These are phyloP conservation scores for Boletus rufocinnamomeus DNA, from an alignment of 768 basidiomycete genomes.

Conservation along the genomic window DNA sequence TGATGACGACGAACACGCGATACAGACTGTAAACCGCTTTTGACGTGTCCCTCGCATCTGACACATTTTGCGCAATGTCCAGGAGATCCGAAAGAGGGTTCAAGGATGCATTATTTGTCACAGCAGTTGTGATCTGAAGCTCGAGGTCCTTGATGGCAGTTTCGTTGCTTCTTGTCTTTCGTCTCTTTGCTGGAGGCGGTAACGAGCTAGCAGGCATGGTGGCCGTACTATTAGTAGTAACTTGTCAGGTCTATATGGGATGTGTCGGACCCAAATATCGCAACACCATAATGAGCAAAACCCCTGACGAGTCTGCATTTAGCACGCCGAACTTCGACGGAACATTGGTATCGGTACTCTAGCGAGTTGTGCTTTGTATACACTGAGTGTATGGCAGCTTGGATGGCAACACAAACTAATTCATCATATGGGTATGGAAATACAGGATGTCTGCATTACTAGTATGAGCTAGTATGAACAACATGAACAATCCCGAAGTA, in stretches of 20 bases:
- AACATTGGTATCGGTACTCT: neutral
- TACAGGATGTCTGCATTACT: too few species aligned
- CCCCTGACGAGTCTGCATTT: too few species aligned
- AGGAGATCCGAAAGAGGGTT: constrained; percentile 80
- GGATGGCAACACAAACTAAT: too few species aligned
- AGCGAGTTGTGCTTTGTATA: neutral
- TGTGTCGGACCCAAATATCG: neutral
- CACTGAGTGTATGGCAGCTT: too few species aligned
- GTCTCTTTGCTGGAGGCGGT: constrained; percentile 54
- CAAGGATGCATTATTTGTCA: constrained; percentile 59
- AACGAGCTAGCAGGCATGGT: constrained; percentile 44
- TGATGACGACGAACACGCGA: constrained; percentile 67
- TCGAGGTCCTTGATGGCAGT: constrained; percentile 51
- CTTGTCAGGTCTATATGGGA: neutral
- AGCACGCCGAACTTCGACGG: too few species aligned
- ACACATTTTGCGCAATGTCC: constrained; percentile 48
- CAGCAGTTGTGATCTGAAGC: constrained; percentile 52
- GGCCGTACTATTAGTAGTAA: neutral
- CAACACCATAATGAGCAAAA: constrained; percentile 5
- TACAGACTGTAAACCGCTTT: constrained; percentile 85
- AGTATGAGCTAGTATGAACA: too few species aligned
- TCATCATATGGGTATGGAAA: too few species aligned
- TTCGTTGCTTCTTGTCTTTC: constrained; percentile 39
- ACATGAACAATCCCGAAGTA: too few species aligned
- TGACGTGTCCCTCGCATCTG: constrained; percentile 58